Base-by-base conservation (phyloP, 2,329 filamentous ascomycete genomes). In the Penicillium sp. region DNA sequence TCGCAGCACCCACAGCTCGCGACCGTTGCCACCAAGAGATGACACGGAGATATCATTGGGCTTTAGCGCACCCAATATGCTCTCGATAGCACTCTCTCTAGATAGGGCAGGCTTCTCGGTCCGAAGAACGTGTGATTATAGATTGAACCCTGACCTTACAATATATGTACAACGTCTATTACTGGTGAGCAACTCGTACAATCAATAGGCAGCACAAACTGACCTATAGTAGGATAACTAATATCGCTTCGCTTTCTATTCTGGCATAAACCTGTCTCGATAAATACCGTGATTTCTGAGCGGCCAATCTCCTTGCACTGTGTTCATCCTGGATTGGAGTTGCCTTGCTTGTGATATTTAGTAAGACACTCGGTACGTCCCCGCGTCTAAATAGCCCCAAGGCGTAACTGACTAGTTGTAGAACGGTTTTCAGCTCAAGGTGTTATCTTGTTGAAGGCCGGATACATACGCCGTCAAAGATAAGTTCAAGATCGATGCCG, bases 61-160 rank as follows among this genome's bases (percentile, higher is more conserved):
- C 2, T 49, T 30, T 20, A 49, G 24, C 14, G 26, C 12, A 18
- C 21, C 26, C 7, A 49, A 18, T 30, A 49, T 18, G 26, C 9
- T 18, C 18, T 28, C 23, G n/a, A 49, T 49, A n/a, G 47, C 20
- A 8, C 18, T 18, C 28, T 49, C 47, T 18, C 47, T 24, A 8
- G 47, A 49, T 11, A 49, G 26, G 26, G 47, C 23, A 30, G 28
- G 47, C 16, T 30, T 28, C 12, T 46, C n/a, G 18, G 18, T 16
- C 74, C 1, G 87, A 87, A 56, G 81, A 88, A 72, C 83, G 84
- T 16, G 85, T 89, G 61, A 87, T 90, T 60, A 80, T 88, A 47
- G 87, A 90, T 64, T 86, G 86, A 0, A 81, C 83, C 54, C 79
- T 86, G 52, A 90, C 87, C 47, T 77, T 91, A 24, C 84, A 28